phyloP scores from a whole-genome alignment of 2,329 filamentous ascomycete species.

The Pseudogymnoascus sp. region DNA sequence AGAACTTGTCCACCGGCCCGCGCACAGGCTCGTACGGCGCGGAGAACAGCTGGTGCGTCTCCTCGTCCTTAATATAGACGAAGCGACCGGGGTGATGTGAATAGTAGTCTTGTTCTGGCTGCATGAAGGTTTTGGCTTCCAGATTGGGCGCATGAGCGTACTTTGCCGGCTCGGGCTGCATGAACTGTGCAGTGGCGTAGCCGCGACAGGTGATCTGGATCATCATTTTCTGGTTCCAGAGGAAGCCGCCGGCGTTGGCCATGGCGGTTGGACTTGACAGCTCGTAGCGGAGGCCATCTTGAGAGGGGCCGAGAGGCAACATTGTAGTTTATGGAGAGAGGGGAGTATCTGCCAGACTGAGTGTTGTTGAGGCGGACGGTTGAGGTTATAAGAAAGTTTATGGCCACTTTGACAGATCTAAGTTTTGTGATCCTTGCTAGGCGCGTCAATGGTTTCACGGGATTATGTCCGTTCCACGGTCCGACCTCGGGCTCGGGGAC shows the following conservation, averaged over 20 bases:
- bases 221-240: conserved; percentile 56
- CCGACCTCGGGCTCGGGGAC: neutral
- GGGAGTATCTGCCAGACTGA: neutral
- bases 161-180: conserved; percentile 53
- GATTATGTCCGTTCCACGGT: conserved; percentile 1
- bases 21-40: conserved; percentile 49
- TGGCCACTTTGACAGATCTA: conserved; percentile 1
- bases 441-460: conserved; percentile 1
- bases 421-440: conserved; percentile 4
- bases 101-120: conserved; percentile 53
- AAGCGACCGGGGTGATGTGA: conserved; percentile 51
- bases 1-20: conserved; percentile 38
- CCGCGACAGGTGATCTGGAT: conserved; percentile 51
- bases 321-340: neutral
- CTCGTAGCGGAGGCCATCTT: conserved; percentile 46
- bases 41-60: conserved; percentile 42
- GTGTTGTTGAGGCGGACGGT: neutral
- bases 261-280: conserved; percentile 47
- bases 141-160: conserved; percentile 52
- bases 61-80: conserved; percentile 51
- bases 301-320: conserved; percentile 26
- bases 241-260: conserved; percentile 47
- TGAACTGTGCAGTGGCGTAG: conserved; percentile 51
- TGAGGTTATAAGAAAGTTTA: conserved; percentile 6
- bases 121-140: conserved; percentile 53